Conservation (phyloP, 1,284 basidiomycete species). For the Moesziomyces aphidis region DNA sequence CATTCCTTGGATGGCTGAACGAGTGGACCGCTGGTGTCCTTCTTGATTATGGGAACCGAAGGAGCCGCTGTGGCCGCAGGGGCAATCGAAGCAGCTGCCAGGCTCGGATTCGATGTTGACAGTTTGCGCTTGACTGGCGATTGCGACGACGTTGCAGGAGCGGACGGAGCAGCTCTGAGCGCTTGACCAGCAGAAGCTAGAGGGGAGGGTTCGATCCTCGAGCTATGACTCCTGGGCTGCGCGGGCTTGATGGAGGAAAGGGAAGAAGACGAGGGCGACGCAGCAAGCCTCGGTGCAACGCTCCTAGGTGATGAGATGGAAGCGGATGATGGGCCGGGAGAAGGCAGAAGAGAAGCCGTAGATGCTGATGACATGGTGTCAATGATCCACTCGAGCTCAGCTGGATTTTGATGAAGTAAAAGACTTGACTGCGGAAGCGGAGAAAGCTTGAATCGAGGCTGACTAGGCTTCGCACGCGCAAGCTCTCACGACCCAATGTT, state of each 20-base stretch:
- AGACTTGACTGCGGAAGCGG: too few relatives aligned
- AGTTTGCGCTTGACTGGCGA: constrained; percentile 9
- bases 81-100: constrained; percentile 2
- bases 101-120: constrained; percentile 1
- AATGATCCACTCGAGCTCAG: too few relatives aligned
- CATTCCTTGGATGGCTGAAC: constrained; percentile 63
- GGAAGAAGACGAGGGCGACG: constrained; percentile 8
- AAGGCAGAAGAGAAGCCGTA: constrained; percentile 25
- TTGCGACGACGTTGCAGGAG: constrained; percentile 1
- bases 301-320: constrained; percentile 21
- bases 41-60: constrained; percentile 9
- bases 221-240: background rate
- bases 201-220: background rate
- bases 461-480: background rate
- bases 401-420: background rate
- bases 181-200: constrained; percentile 9
- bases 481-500: background rate
- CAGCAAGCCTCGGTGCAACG: constrained; percentile 13
- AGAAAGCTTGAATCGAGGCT: background rate
- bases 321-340: constrained; percentile 11
- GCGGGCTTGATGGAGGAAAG: constrained; percentile 9
- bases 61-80: constrained; percentile 4
- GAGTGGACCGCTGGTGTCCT: constrained; percentile 26
- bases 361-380: constrained; percentile 30
- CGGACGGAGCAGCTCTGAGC: background rate